phyloP scores from a whole-genome alignment of 768 basidiomycete species.

The Tephrocybe sp. region DNA sequence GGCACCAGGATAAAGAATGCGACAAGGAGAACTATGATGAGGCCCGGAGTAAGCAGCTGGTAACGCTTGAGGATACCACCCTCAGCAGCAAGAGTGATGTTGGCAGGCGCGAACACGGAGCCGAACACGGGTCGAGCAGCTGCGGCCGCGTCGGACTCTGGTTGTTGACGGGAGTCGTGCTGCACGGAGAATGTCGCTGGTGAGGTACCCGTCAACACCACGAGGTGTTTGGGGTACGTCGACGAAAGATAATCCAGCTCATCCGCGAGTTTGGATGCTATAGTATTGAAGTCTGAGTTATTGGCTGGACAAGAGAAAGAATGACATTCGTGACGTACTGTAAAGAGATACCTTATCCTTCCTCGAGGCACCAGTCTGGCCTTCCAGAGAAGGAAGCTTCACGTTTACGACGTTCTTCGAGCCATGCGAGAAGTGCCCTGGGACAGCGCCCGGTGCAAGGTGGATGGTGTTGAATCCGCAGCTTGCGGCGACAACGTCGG shows the following conservation, averaged over 20 bases:
- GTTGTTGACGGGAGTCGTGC: constrained; percentile 17
- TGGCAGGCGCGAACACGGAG: constrained; percentile 20
- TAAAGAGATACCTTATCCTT: constrained; percentile 49
- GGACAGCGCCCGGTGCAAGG: constrained; percentile 32
- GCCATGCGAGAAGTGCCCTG: constrained; percentile 32
- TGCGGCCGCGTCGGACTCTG: constrained; percentile 1
- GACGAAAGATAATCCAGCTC: constrained; percentile 49
- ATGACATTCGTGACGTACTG: constrained; percentile 49
- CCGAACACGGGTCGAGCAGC: constrained; percentile 13
- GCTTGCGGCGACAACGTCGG: constrained; percentile 42
- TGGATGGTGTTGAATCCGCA: constrained; percentile 53
- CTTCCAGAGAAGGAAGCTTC: constrained; percentile 50
- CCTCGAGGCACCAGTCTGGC: constrained; percentile 36
- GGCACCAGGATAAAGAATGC: constrained; percentile 68
- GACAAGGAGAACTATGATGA: constrained; percentile 66
- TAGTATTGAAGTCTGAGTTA: constrained; percentile 5
- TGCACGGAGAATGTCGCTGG: constrained; percentile 20
- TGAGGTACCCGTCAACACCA: constrained; percentile 60
- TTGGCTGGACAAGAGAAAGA: neutral
- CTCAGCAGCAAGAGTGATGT: constrained; percentile 37
- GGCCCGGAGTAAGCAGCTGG: constrained; percentile 73
- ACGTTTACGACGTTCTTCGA: constrained; percentile 57
- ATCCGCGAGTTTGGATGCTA: constrained; percentile 44
- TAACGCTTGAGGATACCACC: constrained; percentile 71
- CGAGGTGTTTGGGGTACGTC: constrained; percentile 57